Evolutionary conservation across 164 flowering plant genomes (phyloP), one percentile per base, ranked within the genome.

Genomic region (Saururus chinensis): DNA sequence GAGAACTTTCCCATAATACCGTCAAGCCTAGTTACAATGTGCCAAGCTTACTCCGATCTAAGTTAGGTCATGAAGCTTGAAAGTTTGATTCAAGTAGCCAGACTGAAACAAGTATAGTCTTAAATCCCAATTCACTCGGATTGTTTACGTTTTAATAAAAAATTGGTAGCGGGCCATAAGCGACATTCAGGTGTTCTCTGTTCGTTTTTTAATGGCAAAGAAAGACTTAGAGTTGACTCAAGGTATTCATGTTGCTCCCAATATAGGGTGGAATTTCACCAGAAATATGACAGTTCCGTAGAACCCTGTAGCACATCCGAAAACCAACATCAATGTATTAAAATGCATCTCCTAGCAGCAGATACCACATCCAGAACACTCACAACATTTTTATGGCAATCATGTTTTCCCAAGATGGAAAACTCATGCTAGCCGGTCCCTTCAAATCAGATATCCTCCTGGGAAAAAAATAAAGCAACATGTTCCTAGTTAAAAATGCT

Each of bases 391-490:
- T 42, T 56, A 86, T 21, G 67, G 56, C 66, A 60, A 68, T 70
- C 71, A 73, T 73, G 52, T 67, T 79, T 16, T 51, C 57, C 21
- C 85, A 68, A 23, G 53, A 69, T 20, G 91, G 91, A 66, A 85
- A 85, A 60, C 57, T 0, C 7, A 64, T 56, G 35, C 54, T 74
- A 10, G 75, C 53, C n/a, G n/a, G n/a, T 60, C 89, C 91, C 45
- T 70, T 79, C 55, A 85, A 64, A 72, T 87, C 89, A 74, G 80
- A 78, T 13, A 87, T 84, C 72, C 82, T 78, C 89, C 91, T 87
- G 83, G 52, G 66, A 45, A 12, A 12, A 45, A 12, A 45, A 3
- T 45, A 7, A 12, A 17, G 17, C 7, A 0, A 45, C n/a, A 12
- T 12, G 2, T 3, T 17, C 17, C 17, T 7, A 45, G 49, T 45